Conservation (phyloP, 2,329 filamentous ascomycete species). For the Mariannaea elegans region DNA sequence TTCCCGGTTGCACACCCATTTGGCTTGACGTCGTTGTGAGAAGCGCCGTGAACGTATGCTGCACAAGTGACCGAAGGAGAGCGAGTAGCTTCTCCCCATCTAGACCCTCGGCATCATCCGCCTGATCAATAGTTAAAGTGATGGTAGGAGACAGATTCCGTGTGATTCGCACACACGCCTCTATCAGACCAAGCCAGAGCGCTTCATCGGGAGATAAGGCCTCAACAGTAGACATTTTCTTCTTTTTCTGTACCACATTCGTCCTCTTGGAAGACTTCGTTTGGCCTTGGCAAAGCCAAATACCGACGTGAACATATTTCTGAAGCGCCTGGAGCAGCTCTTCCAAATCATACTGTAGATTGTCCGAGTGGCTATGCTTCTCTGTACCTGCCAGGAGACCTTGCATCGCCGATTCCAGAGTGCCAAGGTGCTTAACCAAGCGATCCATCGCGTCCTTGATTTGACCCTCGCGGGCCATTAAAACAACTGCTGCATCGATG, state of each 20-base stretch:
- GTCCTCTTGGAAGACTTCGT: slow-evolving; percentile 66
- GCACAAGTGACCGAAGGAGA: slow-evolving; percentile 80
- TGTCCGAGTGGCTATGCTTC: slow-evolving; percentile 60
- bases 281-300: slow-evolving; percentile 93
- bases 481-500: slow-evolving; percentile 89
- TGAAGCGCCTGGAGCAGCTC: slow-evolving; percentile 81
- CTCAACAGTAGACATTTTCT: slow-evolving; percentile 53
- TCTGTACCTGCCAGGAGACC: slow-evolving; percentile 73
- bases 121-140: slow-evolving; percentile 43
- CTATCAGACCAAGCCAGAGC: slow-evolving; percentile 70
- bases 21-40: slow-evolving; percentile 76
- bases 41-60: slow-evolving; percentile 89
- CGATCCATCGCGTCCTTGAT: slow-evolving; percentile 84
- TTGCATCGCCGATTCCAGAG: slow-evolving; percentile 79
- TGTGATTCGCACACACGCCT: slow-evolving; percentile 69
- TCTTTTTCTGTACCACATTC: slow-evolving; percentile 57
- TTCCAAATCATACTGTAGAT: slow-evolving; percentile 71
- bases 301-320: slow-evolving; percentile 91
- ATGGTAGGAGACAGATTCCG: slow-evolving; percentile 69
- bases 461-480: slow-evolving; percentile 90
- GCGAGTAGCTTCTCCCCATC: slow-evolving; percentile 70
- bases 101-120: slow-evolving; percentile 44
- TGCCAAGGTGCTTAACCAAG: slow-evolving; percentile 81
- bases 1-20: slow-evolving; percentile 43
- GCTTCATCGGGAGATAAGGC: slow-evolving; percentile 62